phyloP scores from a whole-genome alignment of 371 early-diverging fungal species.

The Gilbertella persicaria region DNA sequence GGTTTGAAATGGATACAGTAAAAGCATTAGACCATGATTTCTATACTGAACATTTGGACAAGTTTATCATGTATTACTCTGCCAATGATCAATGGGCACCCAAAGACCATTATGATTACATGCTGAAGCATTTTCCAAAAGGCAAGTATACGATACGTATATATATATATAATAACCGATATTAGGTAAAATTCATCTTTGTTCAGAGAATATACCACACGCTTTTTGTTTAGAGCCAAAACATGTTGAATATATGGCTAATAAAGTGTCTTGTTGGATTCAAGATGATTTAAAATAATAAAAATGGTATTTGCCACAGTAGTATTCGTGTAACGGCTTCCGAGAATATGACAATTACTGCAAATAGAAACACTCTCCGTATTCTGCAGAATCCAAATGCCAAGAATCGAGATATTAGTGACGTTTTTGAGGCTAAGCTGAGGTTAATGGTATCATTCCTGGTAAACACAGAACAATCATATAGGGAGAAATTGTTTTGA shows the following conservation, averaged over 20 bases:
- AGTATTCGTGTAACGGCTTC: no score
- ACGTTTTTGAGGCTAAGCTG: no score
- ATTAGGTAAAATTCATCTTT: conserved; percentile 53
- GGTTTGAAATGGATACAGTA: conserved; percentile 75
- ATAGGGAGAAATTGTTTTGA: no score
- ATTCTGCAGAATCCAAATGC: no score
- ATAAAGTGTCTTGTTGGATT: conserved; percentile 30
- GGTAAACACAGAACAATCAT: no score
- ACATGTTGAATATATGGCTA: conserved; percentile 37
- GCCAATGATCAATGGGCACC: conserved; percentile 80
- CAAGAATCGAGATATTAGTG: no score
- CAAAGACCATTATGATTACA: conserved; percentile 65
- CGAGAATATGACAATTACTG: no score
- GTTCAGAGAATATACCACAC: conserved; percentile 72
- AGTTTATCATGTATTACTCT: conserved; percentile 83
- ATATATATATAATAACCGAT: background rate
- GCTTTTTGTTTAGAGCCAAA: conserved; percentile 65
- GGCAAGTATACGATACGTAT: conserved; percentile 32
- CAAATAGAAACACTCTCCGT: no score
- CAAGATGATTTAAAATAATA: no score
- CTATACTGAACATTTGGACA: conserved; percentile 57
- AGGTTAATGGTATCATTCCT: no score
- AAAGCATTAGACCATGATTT: conserved; percentile 64
- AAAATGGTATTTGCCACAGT: no score
- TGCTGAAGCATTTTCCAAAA: conserved; percentile 65